Percentiles rank a stretch among this genome's conserved stretches.
These are phyloP conservation scores for Bryoerythrophyllum caledonicum DNA, from an alignment of 225 moss, liverwort and hornwort species.

Conservation along the genomic window DNA sequence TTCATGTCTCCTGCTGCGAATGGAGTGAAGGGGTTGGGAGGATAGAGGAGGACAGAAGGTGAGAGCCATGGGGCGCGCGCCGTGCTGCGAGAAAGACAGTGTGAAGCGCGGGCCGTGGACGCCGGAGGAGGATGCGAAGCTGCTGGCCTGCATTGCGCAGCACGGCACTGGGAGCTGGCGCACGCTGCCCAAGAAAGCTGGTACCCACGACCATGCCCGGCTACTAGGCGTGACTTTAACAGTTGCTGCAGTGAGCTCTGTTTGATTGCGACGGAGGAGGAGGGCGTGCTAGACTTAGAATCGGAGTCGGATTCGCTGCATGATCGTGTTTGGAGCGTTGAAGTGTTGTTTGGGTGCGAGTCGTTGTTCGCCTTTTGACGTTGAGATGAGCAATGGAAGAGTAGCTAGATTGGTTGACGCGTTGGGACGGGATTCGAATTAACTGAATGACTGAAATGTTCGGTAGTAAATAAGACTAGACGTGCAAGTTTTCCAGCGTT, in stretches of 20 bases:
- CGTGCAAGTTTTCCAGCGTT: background rate
- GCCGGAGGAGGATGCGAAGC: slow-evolving; percentile 76
- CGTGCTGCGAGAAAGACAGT: slow-evolving; percentile 76
- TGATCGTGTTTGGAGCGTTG: background rate
- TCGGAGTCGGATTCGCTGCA: background rate
- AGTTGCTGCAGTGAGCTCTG: background rate
- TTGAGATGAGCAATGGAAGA: background rate
- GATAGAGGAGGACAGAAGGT: background rate
- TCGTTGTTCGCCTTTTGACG: too few relatives aligned
- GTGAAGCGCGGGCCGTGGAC: slow-evolving; percentile 78
- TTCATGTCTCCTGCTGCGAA: slow-evolving; percentile 9
- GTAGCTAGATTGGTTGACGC: background rate
- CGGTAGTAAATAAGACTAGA: background rate
- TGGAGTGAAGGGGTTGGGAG: background rate
- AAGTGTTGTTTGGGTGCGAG: background rate
- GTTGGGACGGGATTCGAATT: background rate
- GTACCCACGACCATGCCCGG: slow-evolving; percentile 20
- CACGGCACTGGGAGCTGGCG: slow-evolving; percentile 78
- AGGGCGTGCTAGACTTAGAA: background rate
- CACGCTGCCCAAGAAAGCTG: slow-evolving; percentile 73
- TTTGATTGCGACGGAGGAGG: too few relatives aligned
- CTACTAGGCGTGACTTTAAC: background rate
- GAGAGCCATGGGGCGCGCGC: slow-evolving; percentile 64
- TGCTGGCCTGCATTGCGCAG: slow-evolving; percentile 71
- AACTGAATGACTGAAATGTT: background rate